Percentiles rank a stretch among this genome's conserved stretches.
phyloP scores from a whole-genome alignment of 73 alveolate species.

The Blepharisma japonicum region DNA sequence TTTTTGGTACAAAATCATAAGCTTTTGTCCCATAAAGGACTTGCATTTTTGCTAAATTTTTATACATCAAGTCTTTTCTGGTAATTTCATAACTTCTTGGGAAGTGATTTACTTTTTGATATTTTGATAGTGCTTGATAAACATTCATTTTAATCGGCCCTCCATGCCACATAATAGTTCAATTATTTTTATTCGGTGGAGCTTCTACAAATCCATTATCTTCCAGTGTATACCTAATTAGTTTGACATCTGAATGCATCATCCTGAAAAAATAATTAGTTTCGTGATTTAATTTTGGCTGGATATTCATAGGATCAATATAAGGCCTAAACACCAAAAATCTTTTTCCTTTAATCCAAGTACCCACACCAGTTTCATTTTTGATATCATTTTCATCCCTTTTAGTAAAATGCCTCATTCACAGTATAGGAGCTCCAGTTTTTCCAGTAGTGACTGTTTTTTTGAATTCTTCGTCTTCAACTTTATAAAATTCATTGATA shows the following conservation, averaged over 20 bases:
- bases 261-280: constrained; percentile 52
- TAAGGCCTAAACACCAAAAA: constrained; percentile 50
- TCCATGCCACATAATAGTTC: constrained; percentile 59
- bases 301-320: constrained; percentile 46
- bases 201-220: constrained; percentile 74
- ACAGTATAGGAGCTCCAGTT: constrained; percentile 25
- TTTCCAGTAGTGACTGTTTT: background rate
- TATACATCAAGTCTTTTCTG: constrained; percentile 62
- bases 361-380: constrained; percentile 23
- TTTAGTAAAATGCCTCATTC: background rate
- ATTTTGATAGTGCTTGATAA: constrained; percentile 48
- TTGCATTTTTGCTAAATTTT: constrained; percentile 64
- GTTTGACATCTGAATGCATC: constrained; percentile 49
- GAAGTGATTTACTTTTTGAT: constrained; percentile 67
- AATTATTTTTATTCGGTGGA: constrained; percentile 40
- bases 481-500: background rate
- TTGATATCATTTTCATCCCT: too few relatives aligned
- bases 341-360: constrained; percentile 26
- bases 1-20: constrained; percentile 73
- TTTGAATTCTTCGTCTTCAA: background rate
- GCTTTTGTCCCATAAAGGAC: constrained; percentile 51
- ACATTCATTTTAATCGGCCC: constrained; percentile 40
- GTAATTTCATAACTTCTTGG: constrained; percentile 80
- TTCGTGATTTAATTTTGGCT: constrained; percentile 41
- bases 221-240: constrained; percentile 59